Base-by-base conservation (phyloP, 768 basidiomycete genomes). In the Leccinum ochraceum region DNA sequence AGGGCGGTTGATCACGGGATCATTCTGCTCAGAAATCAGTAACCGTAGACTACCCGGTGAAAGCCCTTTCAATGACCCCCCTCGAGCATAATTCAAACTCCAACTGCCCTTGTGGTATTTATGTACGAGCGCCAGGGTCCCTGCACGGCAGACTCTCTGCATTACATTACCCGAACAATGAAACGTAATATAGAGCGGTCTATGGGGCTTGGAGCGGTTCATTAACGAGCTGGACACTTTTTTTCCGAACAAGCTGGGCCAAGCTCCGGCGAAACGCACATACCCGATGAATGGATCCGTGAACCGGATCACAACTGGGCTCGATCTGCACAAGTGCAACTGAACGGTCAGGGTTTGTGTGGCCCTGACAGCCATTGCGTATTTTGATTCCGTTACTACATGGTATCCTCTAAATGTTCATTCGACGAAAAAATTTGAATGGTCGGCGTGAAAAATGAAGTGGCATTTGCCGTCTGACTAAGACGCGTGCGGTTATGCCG, bases 401-500 rank as follows among this genome's bases (percentile, higher is more conserved):
- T 28, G 26, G 26, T 30, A 26, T 50, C 7, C 17, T 42, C 17
- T 17, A 42, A 42, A 42, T 42, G 39, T n/a, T 17, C 39, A n/a
- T 42, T 17, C 37, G 7, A 36, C 34, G 37, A 16, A 16, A 16
- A 16, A 16, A 16, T 7, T 37, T 16, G 36, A n/a, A 8, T 2
- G 44, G n/a, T n/a, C n/a, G 20, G 9, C 17, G n/a, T n/a, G 10
- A 36, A 50, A 54, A 57, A 54, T 66, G 53, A 48, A 68, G 64
- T 71, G 71, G 68, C 62, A 53, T 53, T 62, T 70, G 53, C 72
- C 70, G 70, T 63, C 72, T 74, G 71, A 74, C 68, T 71, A 73
- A 71, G 68, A 68, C 10, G 6, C 26, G 54, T 66, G 65, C 32
- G 48, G 58, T 53, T 60, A 68, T 57, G 63, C 55, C 49, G 67